Percentiles rank a stretch among this genome's conserved stretches.
phyloP scores from a whole-genome alignment of 352 stramenopile genomes.

The Phytopythium delawarense region DNA sequence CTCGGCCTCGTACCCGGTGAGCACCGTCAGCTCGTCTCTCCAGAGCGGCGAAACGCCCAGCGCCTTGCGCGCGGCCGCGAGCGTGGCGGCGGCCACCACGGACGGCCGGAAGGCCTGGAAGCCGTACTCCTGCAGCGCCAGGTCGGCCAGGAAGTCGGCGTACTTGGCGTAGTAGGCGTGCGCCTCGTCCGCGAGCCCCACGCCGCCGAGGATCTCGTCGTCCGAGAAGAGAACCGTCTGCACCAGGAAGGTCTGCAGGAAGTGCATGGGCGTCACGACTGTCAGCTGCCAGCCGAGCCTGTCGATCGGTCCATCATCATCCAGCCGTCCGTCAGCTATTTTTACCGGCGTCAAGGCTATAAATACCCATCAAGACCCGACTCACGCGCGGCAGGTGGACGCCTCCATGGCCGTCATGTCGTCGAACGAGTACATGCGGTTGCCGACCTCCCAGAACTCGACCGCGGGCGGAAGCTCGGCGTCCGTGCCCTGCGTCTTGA shows the following conservation, averaged over 20 bases:
- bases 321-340: neutral
- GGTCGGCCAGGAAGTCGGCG: constrained; percentile 81
- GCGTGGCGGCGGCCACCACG: constrained; percentile 66
- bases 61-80: constrained; percentile 73
- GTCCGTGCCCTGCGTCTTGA: constrained; percentile 79
- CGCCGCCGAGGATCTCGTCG: constrained; percentile 61
- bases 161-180: constrained; percentile 82
- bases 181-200: constrained; percentile 69
- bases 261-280: constrained; percentile 71
- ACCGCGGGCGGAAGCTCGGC: constrained; percentile 76
- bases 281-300: constrained; percentile 75
- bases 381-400: constrained; percentile 38
- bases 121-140: constrained; percentile 82
- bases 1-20: constrained; percentile 77
- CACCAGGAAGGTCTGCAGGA: constrained; percentile 75
- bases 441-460: constrained; percentile 85
- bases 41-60: constrained; percentile 76
- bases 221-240: constrained; percentile 78
- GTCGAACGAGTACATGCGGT: constrained; percentile 80
- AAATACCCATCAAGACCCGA: constrained; percentile 5
- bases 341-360: neutral
- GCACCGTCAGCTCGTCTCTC: constrained; percentile 73
- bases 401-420: constrained; percentile 79
- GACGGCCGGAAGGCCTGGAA: constrained; percentile 83
- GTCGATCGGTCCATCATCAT: constrained; percentile 8